phyloP scores from a whole-genome alignment of 352 stramenopile species.

The Globisporangium polare region DNA sequence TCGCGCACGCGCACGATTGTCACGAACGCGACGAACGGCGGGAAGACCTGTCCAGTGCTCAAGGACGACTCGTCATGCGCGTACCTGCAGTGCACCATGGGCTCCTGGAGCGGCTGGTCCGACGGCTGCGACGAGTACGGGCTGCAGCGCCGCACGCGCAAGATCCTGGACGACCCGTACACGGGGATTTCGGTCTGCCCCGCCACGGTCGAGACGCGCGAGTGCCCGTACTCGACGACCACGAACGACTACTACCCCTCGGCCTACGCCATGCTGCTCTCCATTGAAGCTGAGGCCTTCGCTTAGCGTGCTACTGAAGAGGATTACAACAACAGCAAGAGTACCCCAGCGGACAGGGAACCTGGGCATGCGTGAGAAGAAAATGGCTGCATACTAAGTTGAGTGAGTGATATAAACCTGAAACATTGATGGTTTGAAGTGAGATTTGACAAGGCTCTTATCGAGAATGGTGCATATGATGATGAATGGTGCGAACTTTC shows the following conservation, averaged over 20 bases:
- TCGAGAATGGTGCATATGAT: no score
- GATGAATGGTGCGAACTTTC: no score
- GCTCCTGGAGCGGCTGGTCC: constrained; percentile 22
- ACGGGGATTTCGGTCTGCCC: constrained; percentile 23
- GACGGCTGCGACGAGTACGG: constrained; percentile 29
- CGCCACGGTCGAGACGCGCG: constrained; percentile 20
- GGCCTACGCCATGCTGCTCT: constrained; percentile 12
- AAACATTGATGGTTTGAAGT: no score
- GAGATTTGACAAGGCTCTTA: no score
- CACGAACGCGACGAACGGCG: constrained; percentile 25
- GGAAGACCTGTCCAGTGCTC: constrained; percentile 19
- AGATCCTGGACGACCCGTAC: constrained; percentile 30
- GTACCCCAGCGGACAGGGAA: background rate
- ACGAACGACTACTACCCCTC: constrained; percentile 26
- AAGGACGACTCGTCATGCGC: constrained; percentile 22
- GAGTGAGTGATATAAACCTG: no score
- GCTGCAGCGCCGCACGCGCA: constrained; percentile 26
- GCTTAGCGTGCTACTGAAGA: constrained; percentile 2
- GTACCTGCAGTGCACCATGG: constrained; percentile 26
- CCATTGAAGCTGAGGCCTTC: constrained; percentile 27
- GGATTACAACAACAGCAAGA: background rate
- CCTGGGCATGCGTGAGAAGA: background rate
- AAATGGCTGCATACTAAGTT: background rate
- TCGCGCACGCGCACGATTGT: constrained; percentile 24
- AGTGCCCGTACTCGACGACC: constrained; percentile 29